Base-by-base conservation (phyloP, 2,329 filamentous ascomycete species). In the Pleurostoma richardsiae region DNA sequence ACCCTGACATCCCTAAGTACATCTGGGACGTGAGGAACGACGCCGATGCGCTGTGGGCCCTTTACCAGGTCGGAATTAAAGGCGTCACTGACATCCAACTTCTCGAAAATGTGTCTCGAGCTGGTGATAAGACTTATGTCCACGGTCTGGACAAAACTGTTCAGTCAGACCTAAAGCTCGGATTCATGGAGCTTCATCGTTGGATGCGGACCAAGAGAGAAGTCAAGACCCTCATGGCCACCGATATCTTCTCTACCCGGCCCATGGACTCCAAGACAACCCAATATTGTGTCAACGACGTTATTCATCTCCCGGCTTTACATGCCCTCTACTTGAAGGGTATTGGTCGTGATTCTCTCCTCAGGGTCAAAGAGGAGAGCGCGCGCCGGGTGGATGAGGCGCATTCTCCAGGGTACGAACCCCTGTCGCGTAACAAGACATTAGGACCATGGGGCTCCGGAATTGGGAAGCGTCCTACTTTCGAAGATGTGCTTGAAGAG, bases 31-130 rank as follows among this genome's bases (percentile, higher is more conserved):
- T 59, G 3, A 53, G 58, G n/a, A 50, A 54, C 40, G 54, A 56
- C 42, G 52, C 60, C 38, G 59, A 61, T 29, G 56, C 58, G 4
- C 54, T 62, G 1, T 59, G 50, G 49, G 40, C 54, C 2, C 52
- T 50, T 31, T 55, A 54, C 49, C 8, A 40, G 1, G 50, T 64
- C 19, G 30, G 43, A 8, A 53, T 63, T 6, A 51, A 46, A 3
- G 54, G 56, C 40, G 55, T 59, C 2, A 45, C 45, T 4, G 59
- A 64, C 46, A 42, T 64, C 10, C 61, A 64, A 48, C 56, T 63
- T 7, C 44, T 64, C 4, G 59, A 62, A 46, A 60, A 58, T 39
- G 56, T 54, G 1, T 48, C 55, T 26, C 55, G 54, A 27, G 27
- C 28, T 19, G 41, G 28, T 19, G 36, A 49, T 43, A 56, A 49